A percentile compares a stretch with the other conserved stretches of the same genome.
These are phyloP conservation scores for Saposhnikovia divaricata DNA, from an alignment of 129 eudicot genomes.

Conservation along the genomic window DNA sequence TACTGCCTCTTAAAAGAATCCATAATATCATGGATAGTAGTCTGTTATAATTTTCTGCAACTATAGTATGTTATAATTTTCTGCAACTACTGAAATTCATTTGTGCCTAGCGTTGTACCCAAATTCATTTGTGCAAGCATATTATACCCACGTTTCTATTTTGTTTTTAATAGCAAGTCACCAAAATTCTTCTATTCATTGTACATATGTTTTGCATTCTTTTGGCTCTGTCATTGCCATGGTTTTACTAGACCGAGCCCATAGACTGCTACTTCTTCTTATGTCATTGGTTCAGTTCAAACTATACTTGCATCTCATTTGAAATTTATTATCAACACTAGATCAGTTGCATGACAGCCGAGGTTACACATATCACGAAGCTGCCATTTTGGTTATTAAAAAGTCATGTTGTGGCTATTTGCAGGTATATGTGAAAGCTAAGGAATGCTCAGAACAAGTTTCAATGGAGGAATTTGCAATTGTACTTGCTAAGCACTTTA, in stretches of 20 bases:
- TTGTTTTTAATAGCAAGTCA: background rate
- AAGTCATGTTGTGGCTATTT: constrained; percentile 12
- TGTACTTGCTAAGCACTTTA: constrained; percentile 82
- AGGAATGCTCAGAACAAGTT: constrained; percentile 69
- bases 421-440: constrained; percentile 94
- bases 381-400: background rate
- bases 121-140: background rate
- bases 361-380: background rate
- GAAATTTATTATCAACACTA: background rate
- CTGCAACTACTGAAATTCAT: background rate
- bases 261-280: background rate
- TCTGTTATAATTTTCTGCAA: background rate
- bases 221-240: background rate
- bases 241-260: background rate
- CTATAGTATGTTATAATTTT: background rate
- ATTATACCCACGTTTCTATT: background rate
- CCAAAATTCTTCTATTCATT: background rate
- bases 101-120: background rate
- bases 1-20: background rate
- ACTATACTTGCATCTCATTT: background rate
- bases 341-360: background rate
- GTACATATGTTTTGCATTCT: background rate
- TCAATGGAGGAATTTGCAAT: constrained; percentile 85
- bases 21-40: background rate
- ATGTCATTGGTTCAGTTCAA: background rate